Conservation (phyloP, 768 basidiomycete genomes). For the Phylloporus arenicola region DNA sequence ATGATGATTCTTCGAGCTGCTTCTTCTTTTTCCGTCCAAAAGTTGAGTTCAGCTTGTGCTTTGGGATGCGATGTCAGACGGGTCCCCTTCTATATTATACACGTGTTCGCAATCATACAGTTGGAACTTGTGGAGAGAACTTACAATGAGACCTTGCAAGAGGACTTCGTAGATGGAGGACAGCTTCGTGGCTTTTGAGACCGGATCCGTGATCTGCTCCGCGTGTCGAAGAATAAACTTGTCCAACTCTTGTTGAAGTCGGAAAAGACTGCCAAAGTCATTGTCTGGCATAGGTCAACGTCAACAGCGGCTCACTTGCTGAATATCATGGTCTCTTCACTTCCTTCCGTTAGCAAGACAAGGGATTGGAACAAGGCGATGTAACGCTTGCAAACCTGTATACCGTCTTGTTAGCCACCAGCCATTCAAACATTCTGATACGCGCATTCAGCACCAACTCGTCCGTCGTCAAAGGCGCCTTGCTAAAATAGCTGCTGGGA, state of each 20-base stretch:
- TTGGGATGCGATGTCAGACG: constrained; percentile 76
- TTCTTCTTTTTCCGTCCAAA: constrained; percentile 84
- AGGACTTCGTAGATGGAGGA: constrained; percentile 71
- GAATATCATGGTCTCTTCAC: constrained; percentile 96
- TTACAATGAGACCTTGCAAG: constrained; percentile 69
- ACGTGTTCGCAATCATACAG: background rate
- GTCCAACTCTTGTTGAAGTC: constrained; percentile 79
- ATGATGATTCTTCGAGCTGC: constrained; percentile 61
- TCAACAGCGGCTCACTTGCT: constrained; percentile 60
- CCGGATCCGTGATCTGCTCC: constrained; percentile 54
- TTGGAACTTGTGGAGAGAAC: constrained; percentile 23
- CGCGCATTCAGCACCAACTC: constrained; percentile 56
- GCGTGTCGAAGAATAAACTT: constrained; percentile 74
- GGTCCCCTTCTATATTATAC: constrained; percentile 49
- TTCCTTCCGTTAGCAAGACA: constrained; percentile 72
- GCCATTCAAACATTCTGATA: background rate
- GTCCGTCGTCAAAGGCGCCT: constrained; percentile 62
- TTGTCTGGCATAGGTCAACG: background rate
- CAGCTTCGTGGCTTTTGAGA: constrained; percentile 61
- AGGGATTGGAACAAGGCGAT: constrained; percentile 76
- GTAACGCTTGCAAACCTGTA: constrained; percentile 71
- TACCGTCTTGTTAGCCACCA: background rate
- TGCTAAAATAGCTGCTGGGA: constrained; percentile 55
- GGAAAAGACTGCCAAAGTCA: constrained; percentile 54
- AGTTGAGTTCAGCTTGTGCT: constrained; percentile 78